Conservation (phyloP, 2,329 filamentous ascomycete genomes). For the Trichoderma arundinaceum region DNA sequence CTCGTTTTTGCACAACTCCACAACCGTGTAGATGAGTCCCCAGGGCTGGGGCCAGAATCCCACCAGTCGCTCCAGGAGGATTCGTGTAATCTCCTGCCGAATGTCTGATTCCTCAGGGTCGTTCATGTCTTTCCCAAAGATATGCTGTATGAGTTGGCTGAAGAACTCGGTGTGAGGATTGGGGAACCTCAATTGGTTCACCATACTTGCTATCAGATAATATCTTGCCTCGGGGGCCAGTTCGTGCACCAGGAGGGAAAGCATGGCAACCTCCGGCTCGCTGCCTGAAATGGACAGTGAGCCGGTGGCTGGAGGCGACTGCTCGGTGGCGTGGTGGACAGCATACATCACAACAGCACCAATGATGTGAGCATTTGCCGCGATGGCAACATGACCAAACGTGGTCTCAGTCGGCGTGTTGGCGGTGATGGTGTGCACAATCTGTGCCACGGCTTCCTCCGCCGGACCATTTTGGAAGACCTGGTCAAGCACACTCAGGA, state of each 20-base stretch:
- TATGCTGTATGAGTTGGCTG: slow-evolving; percentile 79
- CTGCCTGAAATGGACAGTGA: slow-evolving; percentile 54
- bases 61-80: slow-evolving; percentile 85
- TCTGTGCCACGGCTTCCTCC: slow-evolving; percentile 75
- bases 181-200: slow-evolving; percentile 90
- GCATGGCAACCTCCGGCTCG: slow-evolving; percentile 66
- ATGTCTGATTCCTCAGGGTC: slow-evolving; percentile 80
- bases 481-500: slow-evolving; percentile 65
- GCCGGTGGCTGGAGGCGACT: slow-evolving; percentile 63
- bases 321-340: slow-evolving; percentile 71
- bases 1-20: slow-evolving; percentile 90
- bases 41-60: slow-evolving; percentile 93
- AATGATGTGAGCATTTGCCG: slow-evolving; percentile 72
- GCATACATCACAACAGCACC: slow-evolving; percentile 86
- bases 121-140: slow-evolving; percentile 78
- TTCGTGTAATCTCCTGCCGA: slow-evolving; percentile 86
- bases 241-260: slow-evolving; percentile 78
- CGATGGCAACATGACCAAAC: slow-evolving; percentile 69
- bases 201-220: slow-evolving; percentile 80
- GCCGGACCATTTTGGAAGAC: slow-evolving; percentile 66
- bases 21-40: slow-evolving; percentile 86
- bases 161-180: slow-evolving; percentile 93
- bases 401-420: slow-evolving; percentile 63
- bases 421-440: slow-evolving; percentile 74
- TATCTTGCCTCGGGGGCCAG: slow-evolving; percentile 80